Base-by-base conservation (phyloP, 805 yeast species). In the Spathaspora boniae region DNA sequence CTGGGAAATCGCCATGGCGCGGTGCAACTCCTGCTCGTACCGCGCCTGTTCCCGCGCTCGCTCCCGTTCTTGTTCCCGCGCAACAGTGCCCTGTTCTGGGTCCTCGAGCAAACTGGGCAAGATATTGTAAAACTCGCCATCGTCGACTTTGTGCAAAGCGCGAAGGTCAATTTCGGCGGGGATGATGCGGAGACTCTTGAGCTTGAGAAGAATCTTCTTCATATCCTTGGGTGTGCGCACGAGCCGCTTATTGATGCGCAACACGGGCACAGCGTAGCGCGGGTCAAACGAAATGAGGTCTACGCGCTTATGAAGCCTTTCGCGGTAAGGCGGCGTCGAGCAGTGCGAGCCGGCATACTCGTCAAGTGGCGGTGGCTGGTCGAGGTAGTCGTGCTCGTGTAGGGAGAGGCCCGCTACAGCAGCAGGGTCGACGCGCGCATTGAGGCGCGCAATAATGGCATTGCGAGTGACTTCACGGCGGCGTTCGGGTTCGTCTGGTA, bases 211-310 rank as follows among this genome's bases (percentile, higher is more conserved):
- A 4, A 43, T 37, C 16, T 30, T 36, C 6, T 21, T 26, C 5
- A 48, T 37, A 16, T 29, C 34, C 12, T 19, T 18, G 9, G 41
- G 32, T 25, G 41, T 43, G 28, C 44, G 42, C 15, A 53, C 46
- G 6, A 53, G 23, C 2, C 43, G 21, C 17, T 44, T 42, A 34
- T 56, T 56, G 14, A 54, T 43, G 24, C 62, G 27, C 16, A 56
- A 35, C 7, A 54, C 48, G 2, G 60, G 60, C 8, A 41, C 33
- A 3, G 44, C 34, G 33, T 53, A 53, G 28, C 60, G 37, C 2
- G 60, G 50, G 34, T 56, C 62, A 39, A 53, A 54, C 4, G 60
- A 54, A 11, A 56, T 32, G 11, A 54, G 26, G 35, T 56, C 62
- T 9, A 49, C 39, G 34, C 48, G 45, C 26, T 51, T 46, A 34